Percentiles rank a stretch among this genome's conserved stretches.
These are phyloP conservation scores for Jaltomata sinuosa DNA, from an alignment of 257 asterid genomes.

Conservation along the genomic window DNA sequence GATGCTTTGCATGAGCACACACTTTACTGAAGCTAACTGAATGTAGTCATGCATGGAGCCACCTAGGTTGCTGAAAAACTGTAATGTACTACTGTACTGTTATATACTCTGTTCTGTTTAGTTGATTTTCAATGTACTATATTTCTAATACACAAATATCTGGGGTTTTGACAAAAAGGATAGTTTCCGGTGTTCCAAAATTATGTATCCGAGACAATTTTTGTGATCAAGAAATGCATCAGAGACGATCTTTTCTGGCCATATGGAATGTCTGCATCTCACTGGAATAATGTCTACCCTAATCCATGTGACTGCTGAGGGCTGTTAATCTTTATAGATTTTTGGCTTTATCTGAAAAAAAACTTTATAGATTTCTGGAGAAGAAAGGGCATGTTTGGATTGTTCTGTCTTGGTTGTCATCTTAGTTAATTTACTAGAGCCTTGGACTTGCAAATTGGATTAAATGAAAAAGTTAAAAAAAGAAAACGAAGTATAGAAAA, in stretches of 20 bases:
- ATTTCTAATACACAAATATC: not conserved
- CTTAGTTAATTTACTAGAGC: not conserved
- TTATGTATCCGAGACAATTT: not conserved
- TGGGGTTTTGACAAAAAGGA: not conserved
- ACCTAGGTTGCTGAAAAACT: not conserved
- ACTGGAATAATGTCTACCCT: not conserved
- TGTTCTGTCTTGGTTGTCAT: not conserved
- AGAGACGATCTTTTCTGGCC: not conserved
- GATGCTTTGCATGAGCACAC: not conserved
- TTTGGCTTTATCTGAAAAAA: not conserved
- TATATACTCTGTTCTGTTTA: not conserved
- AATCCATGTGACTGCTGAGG: not conserved
- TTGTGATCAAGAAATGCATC: not conserved
- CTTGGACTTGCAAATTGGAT: not conserved
- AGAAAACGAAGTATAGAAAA: not conserved
- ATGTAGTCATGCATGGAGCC: not conserved
- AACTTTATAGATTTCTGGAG: not conserved
- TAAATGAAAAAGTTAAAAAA: not conserved
- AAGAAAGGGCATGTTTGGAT: not conserved
- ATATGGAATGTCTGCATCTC: not conserved
- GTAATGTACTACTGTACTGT: not conserved
- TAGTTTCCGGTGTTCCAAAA: not conserved
- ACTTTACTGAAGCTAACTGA: not conserved
- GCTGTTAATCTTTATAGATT: not conserved
- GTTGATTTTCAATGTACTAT: not conserved